Evolutionary conservation across 345 rosid species (phyloP).

Genomic region (Rhizophora apiculata): DNA sequence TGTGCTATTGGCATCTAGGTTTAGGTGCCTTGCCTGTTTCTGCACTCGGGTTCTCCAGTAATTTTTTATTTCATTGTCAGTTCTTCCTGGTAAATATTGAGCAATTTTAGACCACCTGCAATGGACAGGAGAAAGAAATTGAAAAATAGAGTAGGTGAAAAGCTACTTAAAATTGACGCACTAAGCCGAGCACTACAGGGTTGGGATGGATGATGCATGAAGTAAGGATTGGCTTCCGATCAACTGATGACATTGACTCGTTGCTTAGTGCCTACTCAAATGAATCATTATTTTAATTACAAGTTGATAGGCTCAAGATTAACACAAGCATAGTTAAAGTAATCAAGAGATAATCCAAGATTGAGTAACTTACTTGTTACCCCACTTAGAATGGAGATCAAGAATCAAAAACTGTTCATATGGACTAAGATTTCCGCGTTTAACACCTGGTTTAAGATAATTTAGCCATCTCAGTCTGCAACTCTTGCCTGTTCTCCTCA

Average conservation of each 20-base stretch:
- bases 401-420: conserved; percentile 92
- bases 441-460: conserved; percentile 87
- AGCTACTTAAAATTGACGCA: too few relatives aligned
- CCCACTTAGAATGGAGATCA: conserved; percentile 94
- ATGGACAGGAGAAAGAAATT: background rate
- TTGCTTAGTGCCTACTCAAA: too few relatives aligned
- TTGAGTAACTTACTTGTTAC: conserved; percentile 52
- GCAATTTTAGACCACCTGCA: conserved; percentile 91
- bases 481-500: conserved; percentile 89
- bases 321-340: too few relatives aligned
- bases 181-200: too few relatives aligned
- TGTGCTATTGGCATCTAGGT: conserved; percentile 83
- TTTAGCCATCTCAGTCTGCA: conserved; percentile 95
- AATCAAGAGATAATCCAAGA: background rate
- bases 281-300: too few relatives aligned
- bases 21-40: conserved; percentile 80
- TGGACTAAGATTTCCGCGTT: conserved; percentile 82
- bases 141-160: background rate
- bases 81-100: conserved; percentile 83
- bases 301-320: too few relatives aligned
- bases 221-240: too few relatives aligned
- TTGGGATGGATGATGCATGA: too few relatives aligned
- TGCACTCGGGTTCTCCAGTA: conserved; percentile 97
- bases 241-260: too few relatives aligned
- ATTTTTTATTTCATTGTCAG: conserved; percentile 93